Evolutionary conservation across 805 yeast species (phyloP).

Genomic region (Candida tibetensis): DNA sequence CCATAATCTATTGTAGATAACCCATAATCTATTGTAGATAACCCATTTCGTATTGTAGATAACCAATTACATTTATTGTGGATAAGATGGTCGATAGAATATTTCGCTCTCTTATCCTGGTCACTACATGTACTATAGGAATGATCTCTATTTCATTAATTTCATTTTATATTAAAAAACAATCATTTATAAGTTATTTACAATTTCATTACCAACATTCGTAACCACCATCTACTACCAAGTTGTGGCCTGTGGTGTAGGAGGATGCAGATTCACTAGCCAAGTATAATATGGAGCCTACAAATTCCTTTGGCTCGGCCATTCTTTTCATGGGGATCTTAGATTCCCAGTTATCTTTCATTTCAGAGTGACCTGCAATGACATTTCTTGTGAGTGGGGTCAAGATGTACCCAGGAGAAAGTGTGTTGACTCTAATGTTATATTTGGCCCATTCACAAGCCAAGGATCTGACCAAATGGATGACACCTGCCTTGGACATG

Average conservation of each 20-base stretch:
- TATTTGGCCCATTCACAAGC: slow-evolving; percentile 83
- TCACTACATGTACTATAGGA: too few species aligned
- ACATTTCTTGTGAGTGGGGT: slow-evolving; percentile 78
- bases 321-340: slow-evolving; percentile 75
- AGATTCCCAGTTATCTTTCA: slow-evolving; percentile 71
- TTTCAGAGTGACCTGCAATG: slow-evolving; percentile 53
- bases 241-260: slow-evolving; percentile 81
- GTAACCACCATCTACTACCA: slow-evolving; percentile 85
- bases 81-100: too few species aligned
- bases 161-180: too few species aligned
- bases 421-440: slow-evolving; percentile 71
- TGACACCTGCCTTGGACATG: slow-evolving; percentile 85
- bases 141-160: too few species aligned
- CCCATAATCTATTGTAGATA: too few species aligned
- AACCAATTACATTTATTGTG: too few species aligned
- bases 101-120: too few species aligned
- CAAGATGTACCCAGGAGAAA: slow-evolving; percentile 78
- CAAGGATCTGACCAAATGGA: slow-evolving; percentile 70
- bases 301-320: slow-evolving; percentile 83
- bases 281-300: slow-evolving; percentile 72
- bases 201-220: slow-evolving; percentile 82
- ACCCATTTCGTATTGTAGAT: too few species aligned
- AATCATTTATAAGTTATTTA: too few species aligned
- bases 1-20: too few species aligned
- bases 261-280: slow-evolving; percentile 68